Evolutionary conservation across 2,329 filamentous ascomycete species (phyloP), one percentile per base, ranked within the genome.

Genomic region (Ophiognomonia clavigignenti-juglandacearum): DNA sequence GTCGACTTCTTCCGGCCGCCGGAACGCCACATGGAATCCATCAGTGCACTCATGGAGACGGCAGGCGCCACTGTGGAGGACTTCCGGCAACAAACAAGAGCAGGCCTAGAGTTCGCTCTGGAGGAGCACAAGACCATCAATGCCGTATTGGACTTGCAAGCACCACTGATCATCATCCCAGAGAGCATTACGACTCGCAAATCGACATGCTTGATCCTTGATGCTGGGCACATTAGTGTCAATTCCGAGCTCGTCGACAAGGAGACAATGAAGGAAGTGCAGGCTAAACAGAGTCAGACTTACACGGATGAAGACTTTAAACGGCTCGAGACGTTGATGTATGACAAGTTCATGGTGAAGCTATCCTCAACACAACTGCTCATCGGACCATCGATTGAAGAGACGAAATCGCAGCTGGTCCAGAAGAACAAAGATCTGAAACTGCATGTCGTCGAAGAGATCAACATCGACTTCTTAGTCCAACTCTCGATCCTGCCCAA

Each of bases 111-210:
- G 65, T 98, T 96, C 66, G 95, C 93, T 0, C 72, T 99, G 3
- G 87, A 96, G 59, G 95, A 98, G 62, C 93, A 98, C 74, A 97
- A 96, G 72, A 97, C 93, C 2, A 85, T 98, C 62, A 96, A 98
- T 59, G 92, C 92, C 13, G 89, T 97, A 57, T 75, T 99, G 36
- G 93, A 98, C 64, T 80, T 98, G 11, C 91, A 96, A 62, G 93
- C 93, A 1, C 93, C 93, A 29, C 79, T 99, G 1, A 95, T 99
- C 56, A 97, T 99, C 54, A 82, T 98, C 9, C 93, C 93, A 0
- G 90, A 97, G 61, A 96, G 86, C 59, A 93, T 98, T 48, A 92
- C 85, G 1, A 80, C 83, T 19, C 75, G 84, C 58, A 84, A 80
- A 52, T 89, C 88, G 1, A 86, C 89, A 4, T 98, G 93, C 60